Conservation (phyloP, 768 basidiomycete species). For the Lactifluus rugatus region DNA sequence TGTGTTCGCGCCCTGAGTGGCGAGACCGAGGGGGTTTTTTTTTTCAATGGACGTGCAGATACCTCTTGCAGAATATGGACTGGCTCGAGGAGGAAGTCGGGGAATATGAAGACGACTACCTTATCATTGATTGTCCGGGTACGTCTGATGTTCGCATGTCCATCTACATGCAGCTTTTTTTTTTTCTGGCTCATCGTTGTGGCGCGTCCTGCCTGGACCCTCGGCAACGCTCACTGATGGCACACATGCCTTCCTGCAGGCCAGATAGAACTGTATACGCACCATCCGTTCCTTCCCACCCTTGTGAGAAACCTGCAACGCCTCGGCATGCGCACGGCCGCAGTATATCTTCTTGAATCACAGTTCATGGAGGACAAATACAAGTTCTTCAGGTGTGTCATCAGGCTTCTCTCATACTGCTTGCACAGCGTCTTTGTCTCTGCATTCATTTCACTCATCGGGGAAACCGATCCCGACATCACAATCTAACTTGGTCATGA, state of each 20-base stretch:
- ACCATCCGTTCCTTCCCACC: conserved; percentile 91
- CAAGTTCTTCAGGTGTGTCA: conserved; percentile 82
- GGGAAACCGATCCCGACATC: neutral
- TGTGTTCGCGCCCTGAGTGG: neutral
- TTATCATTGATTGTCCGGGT: conserved; percentile 90
- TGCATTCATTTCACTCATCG: neutral
- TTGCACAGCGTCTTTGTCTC: conserved; percentile 9
- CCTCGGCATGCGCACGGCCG: conserved; percentile 78
- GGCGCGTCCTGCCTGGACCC: neutral
- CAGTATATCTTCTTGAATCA: conserved; percentile 88
- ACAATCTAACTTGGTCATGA: neutral
- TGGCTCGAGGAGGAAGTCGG: conserved; percentile 97
- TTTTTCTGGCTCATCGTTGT: neutral
- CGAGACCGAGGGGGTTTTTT: neutral
- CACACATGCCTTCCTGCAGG: conserved; percentile 36
- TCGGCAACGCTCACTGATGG: neutral
- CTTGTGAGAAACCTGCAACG: conserved; percentile 68
- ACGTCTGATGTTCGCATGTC: conserved; percentile 17
- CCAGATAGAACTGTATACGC: conserved; percentile 98
- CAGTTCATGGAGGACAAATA: conserved; percentile 99
- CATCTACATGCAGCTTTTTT: neutral
- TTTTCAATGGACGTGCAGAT: conserved; percentile 39
- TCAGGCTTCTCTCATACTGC: neutral
- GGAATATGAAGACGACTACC: conserved; percentile 91
- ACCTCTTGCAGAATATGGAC: conserved; percentile 93